Percentiles rank a stretch among this genome's conserved stretches.
These are phyloP conservation scores for Candida pseudoviswanathii DNA, from an alignment of 1,139 yeast species.

Conservation along the genomic window DNA sequence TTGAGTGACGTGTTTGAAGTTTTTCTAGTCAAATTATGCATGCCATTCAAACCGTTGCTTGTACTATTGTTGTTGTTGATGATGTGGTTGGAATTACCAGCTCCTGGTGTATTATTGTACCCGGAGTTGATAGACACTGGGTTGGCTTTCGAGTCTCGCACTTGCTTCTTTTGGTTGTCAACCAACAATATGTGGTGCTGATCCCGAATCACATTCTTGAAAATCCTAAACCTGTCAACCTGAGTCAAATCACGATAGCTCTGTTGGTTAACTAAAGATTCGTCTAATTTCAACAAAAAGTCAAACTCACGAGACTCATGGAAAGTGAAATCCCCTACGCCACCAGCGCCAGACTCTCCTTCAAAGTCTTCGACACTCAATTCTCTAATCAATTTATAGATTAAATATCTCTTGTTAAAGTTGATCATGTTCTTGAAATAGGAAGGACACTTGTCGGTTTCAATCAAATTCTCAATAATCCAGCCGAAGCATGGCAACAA, in stretches of 20 bases:
- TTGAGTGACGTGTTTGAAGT: constrained; percentile 35
- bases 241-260: constrained; percentile 24
- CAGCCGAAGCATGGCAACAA: constrained; percentile 81
- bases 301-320: constrained; percentile 50
- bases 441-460: constrained; percentile 39
- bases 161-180: constrained; percentile 39
- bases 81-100: background rate
- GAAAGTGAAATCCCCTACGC: constrained; percentile 18
- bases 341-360: constrained; percentile 9
- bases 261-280: constrained; percentile 31
- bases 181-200: constrained; percentile 36
- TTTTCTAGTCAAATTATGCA: constrained; percentile 29
- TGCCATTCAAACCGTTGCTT: constrained; percentile 1
- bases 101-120: background rate
- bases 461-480: constrained; percentile 48
- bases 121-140: background rate
- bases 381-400: constrained; percentile 45
- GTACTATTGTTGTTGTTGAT: background rate
- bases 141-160: constrained; percentile 19
- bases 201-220: constrained; percentile 33
- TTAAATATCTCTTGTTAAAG: constrained; percentile 46
- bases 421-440: constrained; percentile 34
- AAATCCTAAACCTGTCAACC: constrained; percentile 31
- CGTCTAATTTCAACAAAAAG: constrained; percentile 46
- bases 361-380: constrained; percentile 42